phyloP scores from a whole-genome alignment of 2,329 filamentous ascomycete species.

The Dactylonectria estremocensis region DNA sequence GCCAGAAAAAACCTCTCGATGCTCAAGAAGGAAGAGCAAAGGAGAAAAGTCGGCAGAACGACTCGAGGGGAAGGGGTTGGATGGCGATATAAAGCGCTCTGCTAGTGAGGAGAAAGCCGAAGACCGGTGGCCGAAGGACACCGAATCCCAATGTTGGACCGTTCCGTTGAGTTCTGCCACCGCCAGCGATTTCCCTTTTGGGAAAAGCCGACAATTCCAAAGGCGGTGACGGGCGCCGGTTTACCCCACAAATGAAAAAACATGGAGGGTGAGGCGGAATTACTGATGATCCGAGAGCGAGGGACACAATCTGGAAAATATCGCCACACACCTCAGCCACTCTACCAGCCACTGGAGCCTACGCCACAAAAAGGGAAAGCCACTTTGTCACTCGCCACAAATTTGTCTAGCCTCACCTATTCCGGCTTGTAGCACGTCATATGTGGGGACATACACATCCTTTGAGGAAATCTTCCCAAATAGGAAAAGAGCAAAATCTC shows the following conservation, averaged over 20 bases:
- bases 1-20: conserved; percentile 13
- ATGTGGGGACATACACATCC: conserved; percentile 8
- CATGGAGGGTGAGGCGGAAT: conserved; percentile 9
- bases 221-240: conserved; percentile 24
- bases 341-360: not conserved
- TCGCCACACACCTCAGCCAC: not conserved
- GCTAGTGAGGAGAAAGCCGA: conserved; percentile 34
- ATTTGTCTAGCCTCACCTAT: not conserved
- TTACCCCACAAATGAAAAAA: conserved; percentile 11
- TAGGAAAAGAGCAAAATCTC: conserved; percentile 6
- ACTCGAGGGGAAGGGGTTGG: conserved; percentile 14
- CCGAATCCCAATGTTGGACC: conserved; percentile 26
- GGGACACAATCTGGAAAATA: not conserved
- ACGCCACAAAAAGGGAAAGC: not conserved
- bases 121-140: conserved; percentile 32
- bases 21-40: conserved; percentile 10
- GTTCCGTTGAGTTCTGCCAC: conserved; percentile 34
- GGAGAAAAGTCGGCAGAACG: conserved; percentile 20
- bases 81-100: conserved; percentile 24
- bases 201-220: conserved; percentile 9
- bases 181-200: conserved; percentile 22
- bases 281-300: conserved; percentile 11
- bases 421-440: conserved; percentile 19
- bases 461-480: conserved; percentile 9
- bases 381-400: not conserved